Base-by-base conservation (phyloP, 179 eudicot genomes). In the Patellifolia procumbens region DNA sequence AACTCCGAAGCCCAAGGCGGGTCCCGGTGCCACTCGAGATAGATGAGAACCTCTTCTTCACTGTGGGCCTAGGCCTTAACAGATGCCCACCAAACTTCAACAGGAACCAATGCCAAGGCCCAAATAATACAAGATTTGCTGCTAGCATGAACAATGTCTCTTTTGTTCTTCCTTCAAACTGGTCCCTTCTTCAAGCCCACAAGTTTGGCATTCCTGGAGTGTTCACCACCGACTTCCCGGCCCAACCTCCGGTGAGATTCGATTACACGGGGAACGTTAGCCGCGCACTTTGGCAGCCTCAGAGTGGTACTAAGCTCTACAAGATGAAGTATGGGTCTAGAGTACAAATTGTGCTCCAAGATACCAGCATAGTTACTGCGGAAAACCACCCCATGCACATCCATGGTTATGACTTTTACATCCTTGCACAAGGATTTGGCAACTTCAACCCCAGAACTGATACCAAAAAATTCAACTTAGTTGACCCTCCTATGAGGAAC, bases 321-420 rank as follows among this genome's bases (percentile, higher is more conserved):
- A 79, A 70, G 69, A 73, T 94, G 32, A 90, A 78, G 55, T 94
- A 76, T 46, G 98, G 93, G 0, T 76, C 97, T 4, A 83, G 71
- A 35, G 98, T 94, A 4, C 97, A 94, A 77, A 3, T 94, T 24
- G 93, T 94, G n/a, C 48, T 94, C 43, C 98, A 94, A 81, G 97
- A 90, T 67, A 92, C 97, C 1, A 92, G 86, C 55, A 94, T 94
- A 42, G 85, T 94, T 56, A 79, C 91, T 1, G 87, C 87, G 0
- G 98, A 94, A 79, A 94, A 94, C 73, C 98, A 94, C 69, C 98
- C 98, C 3, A 88, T 94, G 77, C 98, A 94, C 84, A 83, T 94
- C 5, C 97, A 94, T 64, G 98, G 98, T 17, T 92, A 94, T 61
- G 98, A 94, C 74, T 94, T 94, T 84, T 94, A 83, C 76, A 92